These are phyloP conservation scores for Aurantiochytrium sp. DNA, from an alignment of 108 stramenopile genomes.

Conservation along the genomic window DNA sequence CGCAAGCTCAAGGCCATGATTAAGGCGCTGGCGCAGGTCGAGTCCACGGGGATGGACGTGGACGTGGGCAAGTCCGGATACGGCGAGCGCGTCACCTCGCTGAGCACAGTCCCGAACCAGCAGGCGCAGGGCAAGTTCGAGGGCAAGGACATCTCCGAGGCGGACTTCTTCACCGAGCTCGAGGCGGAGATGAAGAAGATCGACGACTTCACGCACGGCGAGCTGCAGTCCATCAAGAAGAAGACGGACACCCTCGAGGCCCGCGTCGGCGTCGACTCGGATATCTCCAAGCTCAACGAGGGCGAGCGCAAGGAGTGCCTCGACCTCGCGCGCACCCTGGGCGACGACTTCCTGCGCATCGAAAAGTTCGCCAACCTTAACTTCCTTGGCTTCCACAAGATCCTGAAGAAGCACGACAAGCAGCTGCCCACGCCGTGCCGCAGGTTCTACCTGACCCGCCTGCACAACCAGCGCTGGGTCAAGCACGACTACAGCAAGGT, in stretches of 20 bases:
- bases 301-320: not conserved
- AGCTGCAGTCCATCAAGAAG: slow-evolving; percentile 54
- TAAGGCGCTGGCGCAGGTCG: slow-evolving; percentile 24
- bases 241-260: slow-evolving; percentile 37
- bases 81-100: slow-evolving; percentile 9
- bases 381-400: slow-evolving; percentile 95
- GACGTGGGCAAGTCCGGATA: not conserved
- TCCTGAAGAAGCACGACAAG: slow-evolving; percentile 96
- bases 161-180: slow-evolving; percentile 71
- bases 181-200: slow-evolving; percentile 80
- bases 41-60: not conserved
- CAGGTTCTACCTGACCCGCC: slow-evolving; percentile 79
- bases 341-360: slow-evolving; percentile 58
- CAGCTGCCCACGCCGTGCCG: slow-evolving; percentile 79
- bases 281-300: slow-evolving; percentile 35
- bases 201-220: slow-evolving; percentile 71
- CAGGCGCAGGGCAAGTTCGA: slow-evolving; percentile 31
- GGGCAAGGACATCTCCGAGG: slow-evolving; percentile 67
- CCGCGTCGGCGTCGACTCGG: slow-evolving; percentile 5
- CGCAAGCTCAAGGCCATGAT: slow-evolving; percentile 40
- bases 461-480: slow-evolving; percentile 95
- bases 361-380: slow-evolving; percentile 96
- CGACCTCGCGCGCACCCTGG: slow-evolving; percentile 27
- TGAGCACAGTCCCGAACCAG: not conserved
- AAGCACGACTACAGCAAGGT: slow-evolving; percentile 86